These are phyloP conservation scores for Nakazawaea wyomingensis DNA, from an alignment of 805 yeast species.

Conservation along the genomic window DNA sequence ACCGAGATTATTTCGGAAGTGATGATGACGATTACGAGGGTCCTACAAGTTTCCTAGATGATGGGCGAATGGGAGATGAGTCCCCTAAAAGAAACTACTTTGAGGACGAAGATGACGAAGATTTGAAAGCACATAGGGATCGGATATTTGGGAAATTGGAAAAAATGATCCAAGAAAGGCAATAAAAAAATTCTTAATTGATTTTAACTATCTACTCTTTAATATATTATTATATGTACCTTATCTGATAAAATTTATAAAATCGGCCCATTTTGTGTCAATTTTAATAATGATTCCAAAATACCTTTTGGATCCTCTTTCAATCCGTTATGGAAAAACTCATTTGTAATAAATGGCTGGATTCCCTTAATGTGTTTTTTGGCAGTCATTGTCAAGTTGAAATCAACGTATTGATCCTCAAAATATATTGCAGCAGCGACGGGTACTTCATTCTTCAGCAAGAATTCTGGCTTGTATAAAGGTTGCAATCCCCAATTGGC, in stretches of 20 bases:
- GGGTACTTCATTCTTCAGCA: conserved; percentile 24
- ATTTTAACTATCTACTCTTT: no score
- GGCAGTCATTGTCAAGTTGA: conserved; percentile 33
- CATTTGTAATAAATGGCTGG: conserved; percentile 40
- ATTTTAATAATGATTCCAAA: conserved; percentile 32
- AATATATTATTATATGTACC: no score
- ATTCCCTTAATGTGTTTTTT: conserved; percentile 30
- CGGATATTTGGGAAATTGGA: conserved; percentile 53
- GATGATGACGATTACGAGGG: conserved; percentile 17
- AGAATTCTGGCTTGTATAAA: conserved; percentile 21
- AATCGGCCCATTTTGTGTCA: conserved; percentile 36
- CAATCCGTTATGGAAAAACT: conserved; percentile 47
- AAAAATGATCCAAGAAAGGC: conserved; percentile 42
- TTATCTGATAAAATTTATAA: conserved; percentile 14
- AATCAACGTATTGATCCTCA: conserved; percentile 50
- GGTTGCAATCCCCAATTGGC: conserved; percentile 20
- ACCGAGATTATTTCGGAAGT: conserved; percentile 18
- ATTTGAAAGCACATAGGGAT: conserved; percentile 60
- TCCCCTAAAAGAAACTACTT: conserved; percentile 45
- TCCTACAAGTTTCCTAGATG: conserved; percentile 13
- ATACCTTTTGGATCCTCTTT: conserved; percentile 36
- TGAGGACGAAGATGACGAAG: conserved; percentile 50
- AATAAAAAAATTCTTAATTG: no score
- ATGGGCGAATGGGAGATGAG: conserved; percentile 15
- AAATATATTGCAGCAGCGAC: conserved; percentile 46